Conservation (phyloP, 1,284 basidiomycete genomes). For the Pseudozyma tsukubaensis region DNA sequence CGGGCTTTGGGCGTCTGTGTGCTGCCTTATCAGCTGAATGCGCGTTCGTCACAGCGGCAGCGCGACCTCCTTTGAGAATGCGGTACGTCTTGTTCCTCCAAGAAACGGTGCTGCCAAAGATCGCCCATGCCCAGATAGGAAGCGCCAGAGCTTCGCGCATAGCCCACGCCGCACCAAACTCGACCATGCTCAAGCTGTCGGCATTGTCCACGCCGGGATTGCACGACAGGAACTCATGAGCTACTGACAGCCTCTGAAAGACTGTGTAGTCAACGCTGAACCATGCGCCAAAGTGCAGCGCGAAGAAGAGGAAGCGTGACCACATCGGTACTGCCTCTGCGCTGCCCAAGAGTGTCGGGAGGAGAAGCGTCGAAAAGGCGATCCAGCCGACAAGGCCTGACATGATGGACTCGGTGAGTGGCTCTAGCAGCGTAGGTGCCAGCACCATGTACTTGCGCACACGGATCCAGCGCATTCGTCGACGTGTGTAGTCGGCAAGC, state of each 20-base stretch:
- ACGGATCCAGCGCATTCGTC: constrained; percentile 68
- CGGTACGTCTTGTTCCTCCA: constrained; percentile 48
- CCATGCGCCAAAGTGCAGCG: constrained; percentile 45
- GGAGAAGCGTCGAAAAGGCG: constrained; percentile 39
- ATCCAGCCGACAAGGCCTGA: constrained; percentile 59
- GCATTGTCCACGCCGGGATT: constrained; percentile 30
- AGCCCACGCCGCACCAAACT: constrained; percentile 54
- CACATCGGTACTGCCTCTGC: constrained; percentile 2
- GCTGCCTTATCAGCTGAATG: constrained; percentile 1
- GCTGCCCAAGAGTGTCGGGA: constrained; percentile 9
- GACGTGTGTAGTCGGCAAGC: constrained; percentile 59
- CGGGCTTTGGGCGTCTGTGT: constrained; percentile 9
- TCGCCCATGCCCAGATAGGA: constrained; percentile 66
- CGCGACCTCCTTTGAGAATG: constrained; percentile 41
- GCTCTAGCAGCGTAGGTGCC: constrained; percentile 63
- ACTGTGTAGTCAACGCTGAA: constrained; percentile 34
- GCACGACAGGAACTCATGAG: constrained; percentile 37
- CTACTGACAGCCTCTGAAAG: constrained; percentile 33
- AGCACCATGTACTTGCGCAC: constrained; percentile 66
- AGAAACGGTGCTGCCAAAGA: constrained; percentile 56
- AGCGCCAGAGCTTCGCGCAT: constrained; percentile 62
- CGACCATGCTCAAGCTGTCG: constrained; percentile 24
- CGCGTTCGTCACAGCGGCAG: constrained; percentile 26
- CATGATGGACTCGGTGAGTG: constrained; percentile 65
- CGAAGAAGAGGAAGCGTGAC: constrained; percentile 24